Base-by-base conservation (phyloP, 2,329 filamentous ascomycete genomes). In the Botrytis medusae region DNA sequence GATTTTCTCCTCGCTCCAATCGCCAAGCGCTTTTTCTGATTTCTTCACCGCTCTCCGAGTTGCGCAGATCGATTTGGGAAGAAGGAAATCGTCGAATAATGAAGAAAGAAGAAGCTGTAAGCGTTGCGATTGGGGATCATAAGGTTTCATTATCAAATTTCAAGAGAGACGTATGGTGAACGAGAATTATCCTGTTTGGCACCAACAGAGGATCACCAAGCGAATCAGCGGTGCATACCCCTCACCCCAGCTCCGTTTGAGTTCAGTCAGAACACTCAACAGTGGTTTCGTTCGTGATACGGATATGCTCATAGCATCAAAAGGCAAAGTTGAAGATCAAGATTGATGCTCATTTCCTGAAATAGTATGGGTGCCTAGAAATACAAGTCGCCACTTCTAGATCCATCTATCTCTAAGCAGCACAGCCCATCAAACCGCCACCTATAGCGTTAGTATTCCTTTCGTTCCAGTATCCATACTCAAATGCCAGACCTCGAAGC, bases 1-100 rank as follows among this genome's bases (percentile, higher is more conserved):
- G 48, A 34, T 18, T 34, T 25, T 67, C 64, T 51, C 64, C 64
- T 25, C 64, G 34, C 64, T 68, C 64, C 64, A 68, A 68, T 68
- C 48, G 64, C 25, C 48, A 40, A 57, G 64, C 64, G 64, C 37
- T 42, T 57, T 57, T 68, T 68, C 25, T 54, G 16, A 6, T 42
- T 57, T 29, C 64, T 68, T 68, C 64, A 68, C 64, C 64, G 64
- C 64, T 68, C 64, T 54, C 64, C 25, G 48, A 32, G 34, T 57
- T 68, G 64, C 64, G 48, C 57, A 54, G 48, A 68, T 68, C 64
- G n/a, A 54, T 42, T 32, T 29, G 64, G 64, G 57, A 68, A 37
- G 64, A 40, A 32, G 42, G n/a, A 42, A 12, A 29, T 68, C 29
- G 25, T 68, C 46, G 46, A 42, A 68, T 54, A 6, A 54, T 10